These are phyloP conservation scores for Pichia heedii DNA, from an alignment of 805 yeast species.

Conservation along the genomic window DNA sequence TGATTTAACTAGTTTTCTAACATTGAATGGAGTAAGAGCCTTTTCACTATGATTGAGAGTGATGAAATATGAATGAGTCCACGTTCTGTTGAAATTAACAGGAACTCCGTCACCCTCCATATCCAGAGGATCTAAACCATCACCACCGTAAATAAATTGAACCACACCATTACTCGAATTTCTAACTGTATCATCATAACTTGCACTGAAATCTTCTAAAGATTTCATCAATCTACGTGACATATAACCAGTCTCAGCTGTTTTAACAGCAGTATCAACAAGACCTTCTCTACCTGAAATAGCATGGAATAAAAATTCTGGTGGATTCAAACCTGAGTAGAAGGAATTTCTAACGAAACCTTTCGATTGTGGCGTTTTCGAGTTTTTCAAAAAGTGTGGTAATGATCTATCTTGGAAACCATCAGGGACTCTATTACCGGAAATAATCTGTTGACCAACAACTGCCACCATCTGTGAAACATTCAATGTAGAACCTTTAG, in stretches of 20 bases:
- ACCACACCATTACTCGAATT: slow-evolving; percentile 95
- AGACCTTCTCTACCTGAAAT: slow-evolving; percentile 99
- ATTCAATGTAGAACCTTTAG: slow-evolving; percentile 95
- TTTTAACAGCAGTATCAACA: slow-evolving; percentile 98
- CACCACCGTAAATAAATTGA: slow-evolving; percentile 97
- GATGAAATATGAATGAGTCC: slow-evolving; percentile 83
- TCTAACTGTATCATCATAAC: slow-evolving; percentile 89
- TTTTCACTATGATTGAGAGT: slow-evolving; percentile 49
- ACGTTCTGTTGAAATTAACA: slow-evolving; percentile 84
- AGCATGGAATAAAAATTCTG: slow-evolving; percentile 88
- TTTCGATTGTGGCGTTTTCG: slow-evolving; percentile 95
- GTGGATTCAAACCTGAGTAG: slow-evolving; percentile 88
- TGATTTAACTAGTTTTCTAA: slow-evolving; percentile 43
- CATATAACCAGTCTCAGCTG: slow-evolving; percentile 84
- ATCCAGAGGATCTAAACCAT: slow-evolving; percentile 94
- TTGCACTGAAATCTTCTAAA: slow-evolving; percentile 87
- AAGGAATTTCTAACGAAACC: slow-evolving; percentile 97
- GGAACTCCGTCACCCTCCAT: slow-evolving; percentile 99
- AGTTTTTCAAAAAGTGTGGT: slow-evolving; percentile 93
- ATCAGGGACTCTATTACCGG: slow-evolving; percentile 98
- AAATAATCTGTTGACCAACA: slow-evolving; percentile 97
- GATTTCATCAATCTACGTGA: slow-evolving; percentile 98
- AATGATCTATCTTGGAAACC: slow-evolving; percentile 99
- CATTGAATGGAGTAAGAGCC: slow-evolving; percentile 64
- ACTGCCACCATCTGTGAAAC: slow-evolving; percentile 99